Base-by-base conservation (phyloP, 2,329 filamentous ascomycete genomes). In the Massarina eburnea region DNA sequence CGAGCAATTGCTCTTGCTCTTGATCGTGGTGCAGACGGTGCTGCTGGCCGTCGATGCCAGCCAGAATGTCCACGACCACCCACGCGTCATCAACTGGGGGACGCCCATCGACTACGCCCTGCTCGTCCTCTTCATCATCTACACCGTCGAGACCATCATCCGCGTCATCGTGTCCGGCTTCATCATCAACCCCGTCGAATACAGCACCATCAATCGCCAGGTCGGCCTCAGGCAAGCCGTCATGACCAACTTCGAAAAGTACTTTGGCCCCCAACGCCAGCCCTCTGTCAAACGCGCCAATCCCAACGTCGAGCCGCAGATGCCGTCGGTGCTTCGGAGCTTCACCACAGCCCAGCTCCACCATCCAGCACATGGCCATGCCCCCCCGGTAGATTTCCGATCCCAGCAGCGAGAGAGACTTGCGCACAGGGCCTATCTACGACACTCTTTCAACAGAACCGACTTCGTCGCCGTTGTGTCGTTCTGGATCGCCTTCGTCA, bases 391-490 rank as follows among this genome's bases (percentile, higher is more conserved):
- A 72, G 71, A 94, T 78, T 62, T 78, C 78, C 53, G 88, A 80
- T 75, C 95, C 52, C 88, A 91, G 57, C 89, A 94, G 67, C 85
- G 92, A 49, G 80, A 86, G 56, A 86, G 95, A 54, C 80, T 99
- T 43, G 92, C 95, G 14, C 86, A 94, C 42, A 83, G 94, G 51
- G 95, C 94, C 1, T 97, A 96, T 68, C 74, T 99, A 44, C 84
- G 94, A 14, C 94, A 99, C 70, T 91, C 90, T 1, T 99, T 99
- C 74, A 97, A 97, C 66, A 83, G 94, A 41, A 80, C 97, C 9
- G 94, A 99, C 67, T 96, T 97, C 68, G 77, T 99, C 42, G 95
- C 94, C 1, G 88, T 99, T 7, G 78, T 94, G n/a, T 87, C 92
- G 0, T 99, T 91, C 71, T 99, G 94, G 94, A 86, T 96, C 46